A percentile compares a stretch with the other conserved stretches of the same genome.
These are phyloP conservation scores for Colletotrichum tamarilloi DNA, from an alignment of 2,329 filamentous ascomycete species.

Conservation along the genomic window DNA sequence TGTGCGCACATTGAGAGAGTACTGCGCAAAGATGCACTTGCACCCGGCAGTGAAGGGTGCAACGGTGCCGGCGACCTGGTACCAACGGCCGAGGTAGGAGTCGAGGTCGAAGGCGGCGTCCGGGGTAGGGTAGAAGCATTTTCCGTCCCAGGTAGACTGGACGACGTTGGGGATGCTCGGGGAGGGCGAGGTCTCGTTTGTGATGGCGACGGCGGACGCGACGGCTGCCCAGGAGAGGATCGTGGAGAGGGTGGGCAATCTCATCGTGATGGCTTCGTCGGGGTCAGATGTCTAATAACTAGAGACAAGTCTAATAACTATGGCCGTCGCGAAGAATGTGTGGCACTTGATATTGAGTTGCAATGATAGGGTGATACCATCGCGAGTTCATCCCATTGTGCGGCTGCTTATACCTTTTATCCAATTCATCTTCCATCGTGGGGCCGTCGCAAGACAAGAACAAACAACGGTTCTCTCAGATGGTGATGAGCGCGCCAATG, in stretches of 20 bases:
- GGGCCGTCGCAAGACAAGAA: neutral
- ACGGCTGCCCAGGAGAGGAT: slow-evolving; percentile 28
- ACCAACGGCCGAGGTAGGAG: slow-evolving; percentile 47
- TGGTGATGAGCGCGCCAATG: slow-evolving; percentile 35
- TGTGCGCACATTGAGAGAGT: slow-evolving; percentile 44
- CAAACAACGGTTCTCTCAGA: neutral
- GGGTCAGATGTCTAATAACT: neutral
- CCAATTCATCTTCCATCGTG: neutral
- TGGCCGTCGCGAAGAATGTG: neutral
- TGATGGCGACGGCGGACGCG: slow-evolving; percentile 23
- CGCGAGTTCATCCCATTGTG: neutral
- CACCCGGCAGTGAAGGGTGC: slow-evolving; percentile 45
- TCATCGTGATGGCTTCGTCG: slow-evolving; percentile 13
- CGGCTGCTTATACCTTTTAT: slow-evolving; percentile 4
- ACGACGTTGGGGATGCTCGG: slow-evolving; percentile 38
- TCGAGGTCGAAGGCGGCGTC: slow-evolving; percentile 43
- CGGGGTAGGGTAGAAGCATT: slow-evolving; percentile 45
- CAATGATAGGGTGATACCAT: neutral
- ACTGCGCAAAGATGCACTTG: slow-evolving; percentile 47
- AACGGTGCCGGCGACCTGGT: slow-evolving; percentile 46
- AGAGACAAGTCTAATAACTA: slow-evolving; percentile 27
- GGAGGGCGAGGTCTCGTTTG: slow-evolving; percentile 27
- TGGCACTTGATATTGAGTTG: neutral
- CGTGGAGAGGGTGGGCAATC: slow-evolving; percentile 12
- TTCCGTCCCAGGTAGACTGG: slow-evolving; percentile 44